Conservation (phyloP, 495 filamentous ascomycete species). For the Chaetomium fimeti region DNA sequence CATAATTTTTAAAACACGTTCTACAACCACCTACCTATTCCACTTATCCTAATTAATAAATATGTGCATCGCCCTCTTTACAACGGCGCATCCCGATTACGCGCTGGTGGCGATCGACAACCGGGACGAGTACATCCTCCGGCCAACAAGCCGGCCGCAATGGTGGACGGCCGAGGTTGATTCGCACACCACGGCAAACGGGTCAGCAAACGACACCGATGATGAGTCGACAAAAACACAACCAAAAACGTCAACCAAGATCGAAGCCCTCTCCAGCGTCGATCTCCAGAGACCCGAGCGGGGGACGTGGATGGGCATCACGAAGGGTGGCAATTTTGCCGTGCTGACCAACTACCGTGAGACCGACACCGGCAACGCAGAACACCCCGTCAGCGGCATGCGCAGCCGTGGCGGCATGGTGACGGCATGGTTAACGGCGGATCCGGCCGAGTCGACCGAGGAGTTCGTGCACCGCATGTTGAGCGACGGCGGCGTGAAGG, state of each 20-base stretch:
- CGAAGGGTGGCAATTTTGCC: conserved; percentile 76
- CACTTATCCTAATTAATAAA: conserved; percentile 14
- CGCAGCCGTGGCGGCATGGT: conserved; percentile 81
- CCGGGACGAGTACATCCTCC: conserved; percentile 90
- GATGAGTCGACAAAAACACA: not conserved
- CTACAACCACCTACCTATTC: no score
- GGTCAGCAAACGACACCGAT: conserved; percentile 10
- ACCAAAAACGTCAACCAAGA: conserved; percentile 4
- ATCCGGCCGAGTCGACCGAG: conserved; percentile 50
- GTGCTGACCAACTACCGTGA: conserved; percentile 95
- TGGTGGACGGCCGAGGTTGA: conserved; percentile 67
- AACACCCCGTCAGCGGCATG: conserved; percentile 54
- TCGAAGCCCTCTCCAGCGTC: conserved; percentile 51
- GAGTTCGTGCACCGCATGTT: conserved; percentile 71
- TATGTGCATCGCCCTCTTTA: conserved; percentile 93
- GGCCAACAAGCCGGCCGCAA: conserved; percentile 76
- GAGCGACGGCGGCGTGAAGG: conserved; percentile 60
- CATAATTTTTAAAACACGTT: not conserved
- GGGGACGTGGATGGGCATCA: conserved; percentile 95
- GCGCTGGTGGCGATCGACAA: conserved; percentile 89
- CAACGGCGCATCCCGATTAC: conserved; percentile 88
- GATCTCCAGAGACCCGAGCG: conserved; percentile 54
- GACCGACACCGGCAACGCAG: conserved; percentile 53
- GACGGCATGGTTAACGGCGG: conserved; percentile 73
- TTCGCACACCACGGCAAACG: conserved; percentile 16